Conservation (phyloP, 176 grass and related monocot genomes). For the Rhynchospora tenuis region DNA sequence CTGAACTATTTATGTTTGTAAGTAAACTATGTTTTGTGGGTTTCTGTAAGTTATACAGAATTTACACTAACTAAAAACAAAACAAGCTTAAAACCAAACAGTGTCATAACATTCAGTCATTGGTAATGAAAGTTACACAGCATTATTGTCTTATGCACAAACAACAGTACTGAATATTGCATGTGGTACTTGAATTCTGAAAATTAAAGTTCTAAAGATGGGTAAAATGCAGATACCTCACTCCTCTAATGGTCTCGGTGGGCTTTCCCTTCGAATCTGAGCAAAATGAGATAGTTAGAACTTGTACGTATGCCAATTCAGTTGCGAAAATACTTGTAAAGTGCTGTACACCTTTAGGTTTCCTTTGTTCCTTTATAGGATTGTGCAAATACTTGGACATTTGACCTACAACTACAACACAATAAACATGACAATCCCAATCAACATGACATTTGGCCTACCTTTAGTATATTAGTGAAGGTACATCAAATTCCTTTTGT, state of each 20-base stretch:
- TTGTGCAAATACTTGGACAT: background rate
- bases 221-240: slow-evolving; percentile 51
- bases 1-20: too few relatives aligned
- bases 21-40: too few relatives aligned
- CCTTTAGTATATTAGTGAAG: too few relatives aligned
- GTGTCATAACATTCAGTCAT: too few relatives aligned
- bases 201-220: background rate
- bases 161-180: background rate
- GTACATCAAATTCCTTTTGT: too few relatives aligned
- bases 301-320: background rate
- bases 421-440: background rate
- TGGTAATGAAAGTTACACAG: background rate
- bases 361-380: too few relatives aligned
- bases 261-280: slow-evolving; percentile 84
- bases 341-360: background rate
- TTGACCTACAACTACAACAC: background rate
- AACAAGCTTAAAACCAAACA: too few relatives aligned
- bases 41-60: too few relatives aligned
- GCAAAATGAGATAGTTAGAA: slow-evolving; percentile 10
- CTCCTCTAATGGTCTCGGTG: slow-evolving; percentile 87
- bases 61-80: too few relatives aligned
- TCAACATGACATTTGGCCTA: too few relatives aligned
- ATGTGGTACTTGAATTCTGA: background rate
- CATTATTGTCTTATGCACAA: background rate
- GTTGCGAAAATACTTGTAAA: too few relatives aligned